Conservation (phyloP, 768 basidiomycete genomes). For the Pholiota microspora region DNA sequence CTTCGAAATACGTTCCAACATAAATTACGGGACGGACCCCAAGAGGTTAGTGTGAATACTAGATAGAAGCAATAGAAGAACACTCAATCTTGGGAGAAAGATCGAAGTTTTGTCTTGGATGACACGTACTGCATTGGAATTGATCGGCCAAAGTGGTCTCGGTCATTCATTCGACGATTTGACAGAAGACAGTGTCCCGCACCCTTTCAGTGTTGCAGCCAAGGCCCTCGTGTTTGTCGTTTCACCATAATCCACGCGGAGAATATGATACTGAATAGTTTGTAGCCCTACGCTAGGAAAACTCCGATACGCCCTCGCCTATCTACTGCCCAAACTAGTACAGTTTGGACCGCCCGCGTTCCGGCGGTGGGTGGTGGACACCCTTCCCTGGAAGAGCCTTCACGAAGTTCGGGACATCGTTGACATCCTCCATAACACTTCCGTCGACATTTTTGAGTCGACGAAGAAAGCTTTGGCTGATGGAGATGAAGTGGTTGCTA, state of each 20-base stretch:
- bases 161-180: slow-evolving; percentile 43
- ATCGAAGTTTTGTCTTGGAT: slow-evolving; percentile 18
- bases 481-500: slow-evolving; percentile 31
- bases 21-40: slow-evolving; percentile 20
- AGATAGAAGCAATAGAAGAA: too few species aligned
- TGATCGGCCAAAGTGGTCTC: slow-evolving; percentile 48
- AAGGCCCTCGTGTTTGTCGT: slow-evolving; percentile 28
- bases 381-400: slow-evolving; percentile 29
- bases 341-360: slow-evolving; percentile 19
- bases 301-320: slow-evolving; percentile 15
- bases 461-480: slow-evolving; percentile 34
- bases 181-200: slow-evolving; percentile 23
- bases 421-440: slow-evolving; percentile 33
- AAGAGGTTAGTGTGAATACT: slow-evolving; percentile 8
- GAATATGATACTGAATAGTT: neutral
- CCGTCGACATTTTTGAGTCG: slow-evolving; percentile 32
- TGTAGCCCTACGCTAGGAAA: slow-evolving; percentile 12
- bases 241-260: neutral
- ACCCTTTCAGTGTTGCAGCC: slow-evolving; percentile 29
- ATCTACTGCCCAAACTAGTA: slow-evolving; percentile 1
- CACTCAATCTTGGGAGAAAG: neutral
- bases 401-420: slow-evolving; percentile 29
- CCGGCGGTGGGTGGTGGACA: slow-evolving; percentile 31
- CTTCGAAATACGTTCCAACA: slow-evolving; percentile 21
- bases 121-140: slow-evolving; percentile 43